These are phyloP conservation scores for Lycium barbarum DNA, from an alignment of 257 asterid species.

Conservation along the genomic window DNA sequence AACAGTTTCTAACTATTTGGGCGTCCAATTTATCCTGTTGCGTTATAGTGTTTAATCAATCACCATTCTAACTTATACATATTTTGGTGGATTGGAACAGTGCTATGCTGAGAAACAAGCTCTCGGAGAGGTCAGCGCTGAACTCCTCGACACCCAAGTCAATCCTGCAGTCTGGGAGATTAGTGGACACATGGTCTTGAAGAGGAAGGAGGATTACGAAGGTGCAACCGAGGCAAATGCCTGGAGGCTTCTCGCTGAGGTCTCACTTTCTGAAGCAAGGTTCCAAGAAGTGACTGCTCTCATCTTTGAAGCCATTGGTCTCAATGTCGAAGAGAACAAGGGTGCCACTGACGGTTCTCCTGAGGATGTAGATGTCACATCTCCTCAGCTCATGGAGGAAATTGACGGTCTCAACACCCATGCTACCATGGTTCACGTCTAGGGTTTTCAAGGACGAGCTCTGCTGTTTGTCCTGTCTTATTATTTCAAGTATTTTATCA, in stretches of 20 bases:
- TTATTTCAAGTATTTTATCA: neutral
- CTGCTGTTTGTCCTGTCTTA: neutral
- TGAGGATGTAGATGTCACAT: constrained; percentile 46
- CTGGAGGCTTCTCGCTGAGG: constrained; percentile 95
- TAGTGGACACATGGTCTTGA: constrained; percentile 97
- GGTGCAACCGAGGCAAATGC: constrained; percentile 88
- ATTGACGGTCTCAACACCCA: constrained; percentile 62
- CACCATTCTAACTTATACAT: neutral
- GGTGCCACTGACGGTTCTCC: neutral
- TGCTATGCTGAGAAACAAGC: constrained; percentile 99
- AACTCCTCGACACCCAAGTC: constrained; percentile 95
- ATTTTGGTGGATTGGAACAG: constrained; percentile 50
- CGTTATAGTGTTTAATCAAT: neutral
- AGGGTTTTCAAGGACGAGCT: constrained; percentile 26
- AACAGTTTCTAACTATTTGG: neutral
- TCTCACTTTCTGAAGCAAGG: constrained; percentile 88
- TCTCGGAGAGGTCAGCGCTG: constrained; percentile 87
- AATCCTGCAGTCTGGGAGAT: constrained; percentile 99
- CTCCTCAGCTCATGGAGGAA: constrained; percentile 63
- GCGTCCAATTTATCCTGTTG: neutral
- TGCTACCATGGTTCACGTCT: constrained; percentile 67
- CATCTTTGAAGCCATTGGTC: constrained; percentile 72
- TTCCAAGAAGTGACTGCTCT: constrained; percentile 87
- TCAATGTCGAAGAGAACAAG: constrained; percentile 42
- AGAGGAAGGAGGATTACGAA: constrained; percentile 84